These are phyloP conservation scores for Wallemia hederae DNA, from an alignment of 1,284 basidiomycete species.

Conservation along the genomic window DNA sequence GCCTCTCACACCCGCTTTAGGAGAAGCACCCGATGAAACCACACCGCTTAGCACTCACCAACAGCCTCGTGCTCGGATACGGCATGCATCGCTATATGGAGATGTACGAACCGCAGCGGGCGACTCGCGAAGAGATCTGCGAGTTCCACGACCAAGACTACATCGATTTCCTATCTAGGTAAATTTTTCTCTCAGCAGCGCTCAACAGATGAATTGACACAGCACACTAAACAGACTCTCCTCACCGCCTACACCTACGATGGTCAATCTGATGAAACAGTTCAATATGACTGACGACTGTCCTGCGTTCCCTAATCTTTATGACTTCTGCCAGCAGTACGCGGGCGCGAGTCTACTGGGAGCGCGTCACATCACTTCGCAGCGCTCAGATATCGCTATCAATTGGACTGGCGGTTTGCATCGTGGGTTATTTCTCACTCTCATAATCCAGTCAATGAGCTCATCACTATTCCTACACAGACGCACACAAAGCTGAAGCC, in stretches of 20 bases:
- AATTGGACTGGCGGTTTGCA: constrained; percentile 93
- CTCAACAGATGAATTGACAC: neutral
- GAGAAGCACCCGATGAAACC: constrained; percentile 98
- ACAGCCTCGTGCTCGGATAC: constrained; percentile 82
- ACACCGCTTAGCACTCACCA: constrained; percentile 73
- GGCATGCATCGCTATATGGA: constrained; percentile 88
- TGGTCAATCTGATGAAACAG: constrained; percentile 8
- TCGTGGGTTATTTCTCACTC: constrained; percentile 17
- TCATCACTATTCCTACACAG: neutral
- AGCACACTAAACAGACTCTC: neutral
- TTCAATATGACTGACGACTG: constrained; percentile 86
- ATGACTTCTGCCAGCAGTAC: constrained; percentile 73
- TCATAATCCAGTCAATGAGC: too few species aligned
- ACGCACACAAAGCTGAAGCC: constrained; percentile 82
- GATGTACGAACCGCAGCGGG: constrained; percentile 63
- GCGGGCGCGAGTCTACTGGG: constrained; percentile 70
- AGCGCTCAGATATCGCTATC: constrained; percentile 78
- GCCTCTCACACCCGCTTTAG: constrained; percentile 18
- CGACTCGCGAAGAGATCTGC: constrained; percentile 66
- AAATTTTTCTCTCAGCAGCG: constrained; percentile 9
- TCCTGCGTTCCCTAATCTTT: constrained; percentile 74
- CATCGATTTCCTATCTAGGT: constrained; percentile 75
- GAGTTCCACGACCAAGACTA: constrained; percentile 79
- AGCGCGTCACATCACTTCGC: constrained; percentile 51
- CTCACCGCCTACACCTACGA: constrained; percentile 1